These are phyloP conservation scores for Punica granatum DNA, from an alignment of 345 rosid species.

Conservation along the genomic window DNA sequence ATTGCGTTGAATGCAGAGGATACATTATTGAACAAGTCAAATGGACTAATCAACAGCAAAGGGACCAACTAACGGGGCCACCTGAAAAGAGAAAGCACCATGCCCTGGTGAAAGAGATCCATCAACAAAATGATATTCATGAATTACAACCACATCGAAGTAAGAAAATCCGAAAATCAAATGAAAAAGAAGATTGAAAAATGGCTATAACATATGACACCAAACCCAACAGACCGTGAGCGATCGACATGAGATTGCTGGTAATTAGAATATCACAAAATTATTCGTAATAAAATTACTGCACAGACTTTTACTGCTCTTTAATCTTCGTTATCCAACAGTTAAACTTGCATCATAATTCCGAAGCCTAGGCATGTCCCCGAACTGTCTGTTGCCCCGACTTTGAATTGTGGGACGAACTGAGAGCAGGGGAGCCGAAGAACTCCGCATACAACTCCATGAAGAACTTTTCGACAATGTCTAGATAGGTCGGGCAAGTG, in stretches of 20 bases:
- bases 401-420: neutral
- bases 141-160: neutral
- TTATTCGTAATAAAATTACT: no score
- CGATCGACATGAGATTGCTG: no score
- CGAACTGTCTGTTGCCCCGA: neutral
- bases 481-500: conserved; percentile 57
- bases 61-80: neutral
- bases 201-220: no score
- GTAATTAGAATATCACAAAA: no score
- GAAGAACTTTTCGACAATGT: conserved; percentile 68
- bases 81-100: neutral
- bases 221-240: no score
- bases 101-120: neutral
- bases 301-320: no score
- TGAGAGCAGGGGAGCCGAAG: conserved; percentile 2
- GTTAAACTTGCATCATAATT: neutral
- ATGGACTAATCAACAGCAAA: conserved; percentile 1
- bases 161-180: no score
- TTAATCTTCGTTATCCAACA: neutral
- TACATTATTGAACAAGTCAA: neutral
- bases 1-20: neutral
- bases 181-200: no score
- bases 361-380: neutral
- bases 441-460: conserved; percentile 47
- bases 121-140: neutral